Evolutionary conservation across 2,329 filamentous ascomycete genomes (phyloP), one percentile per base, ranked within the genome.

Genomic region (Stemphylium beticola): DNA sequence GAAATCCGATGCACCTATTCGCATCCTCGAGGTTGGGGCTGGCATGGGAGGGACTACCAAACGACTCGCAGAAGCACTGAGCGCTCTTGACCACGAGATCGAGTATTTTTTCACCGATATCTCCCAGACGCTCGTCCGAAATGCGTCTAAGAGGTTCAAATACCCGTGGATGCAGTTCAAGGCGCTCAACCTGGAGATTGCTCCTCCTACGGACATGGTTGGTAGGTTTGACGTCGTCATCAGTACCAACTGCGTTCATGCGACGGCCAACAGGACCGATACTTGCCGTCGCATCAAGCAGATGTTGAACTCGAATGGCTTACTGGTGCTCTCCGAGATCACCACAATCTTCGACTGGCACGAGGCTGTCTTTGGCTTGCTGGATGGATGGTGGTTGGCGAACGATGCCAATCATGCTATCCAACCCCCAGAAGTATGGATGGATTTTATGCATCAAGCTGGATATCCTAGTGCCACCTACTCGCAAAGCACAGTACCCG

Each of bases 81-180:
- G 26, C 14, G 26, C 18, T 14, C 26, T 55, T 31, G 18, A 29
- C 9, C 42, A 52, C 20, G 31, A 42, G 1, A 42, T 78, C 12
- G 65, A 74, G 44, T 79, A 78, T 55, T 74, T 68, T 0, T 77
- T 78, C 51, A 77, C 72, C 1, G 77, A 79, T 39, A 64, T 79
- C 2, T 73, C 76, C 0, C 42, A 68, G 0, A 73, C 74, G 0
- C 64, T 79, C n/a, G 67, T 79, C 2, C 66, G 71, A 0, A 66
- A 65, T 9, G 75, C 75, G 0, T 65, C 63, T 24, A 66, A 68
- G 33, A 43, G 37, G 61, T 59, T 36, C 74, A 50, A 67, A 2
- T 68, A 73, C 18, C 47, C 63, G 0, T 69, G 60, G 39, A 73
- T 79, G 69, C 48, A 64, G 17, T 79, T 73, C 50, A 34, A 34